phyloP scores from a whole-genome alignment of 768 basidiomycete genomes.

The Tylopilus subfusipes region DNA sequence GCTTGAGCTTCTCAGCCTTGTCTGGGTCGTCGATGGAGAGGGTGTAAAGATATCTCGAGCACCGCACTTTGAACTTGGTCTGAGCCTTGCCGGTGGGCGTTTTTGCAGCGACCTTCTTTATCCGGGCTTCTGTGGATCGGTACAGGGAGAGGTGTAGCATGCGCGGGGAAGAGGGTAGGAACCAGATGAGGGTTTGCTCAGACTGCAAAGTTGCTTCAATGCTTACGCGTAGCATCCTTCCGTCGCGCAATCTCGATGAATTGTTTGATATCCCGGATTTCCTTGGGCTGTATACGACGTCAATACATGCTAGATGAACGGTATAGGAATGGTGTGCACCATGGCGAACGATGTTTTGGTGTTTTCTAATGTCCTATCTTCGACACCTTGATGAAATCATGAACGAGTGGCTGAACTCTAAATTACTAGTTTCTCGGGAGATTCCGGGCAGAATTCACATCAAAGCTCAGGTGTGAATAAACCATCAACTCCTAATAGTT shows the following conservation, averaged over 20 bases:
- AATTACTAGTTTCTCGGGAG: conserved; percentile 27
- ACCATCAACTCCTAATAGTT: too few species aligned
- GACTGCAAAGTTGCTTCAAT: background rate
- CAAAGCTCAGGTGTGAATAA: too few species aligned
- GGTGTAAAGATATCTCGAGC: conserved; percentile 97
- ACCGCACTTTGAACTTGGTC: conserved; percentile 99
- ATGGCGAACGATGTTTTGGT: conserved; percentile 21
- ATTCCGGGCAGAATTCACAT: too few species aligned
- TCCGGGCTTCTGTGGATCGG: conserved; percentile 77
- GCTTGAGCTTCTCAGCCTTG: conserved; percentile 97
- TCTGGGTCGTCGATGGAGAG: conserved; percentile 92
- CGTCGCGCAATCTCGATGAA: conserved; percentile 96
- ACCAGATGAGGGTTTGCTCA: conserved; percentile 1
- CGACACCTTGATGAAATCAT: background rate
- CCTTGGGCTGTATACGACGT: conserved; percentile 70
- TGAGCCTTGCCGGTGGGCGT: conserved; percentile 66
- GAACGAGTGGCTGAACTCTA: conserved; percentile 33
- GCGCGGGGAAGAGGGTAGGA: background rate
- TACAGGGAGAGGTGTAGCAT: background rate
- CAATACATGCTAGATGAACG: background rate
- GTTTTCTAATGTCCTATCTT: conserved; percentile 2
- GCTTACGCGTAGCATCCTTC: conserved; percentile 95
- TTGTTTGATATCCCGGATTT: conserved; percentile 97
- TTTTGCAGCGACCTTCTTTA: conserved; percentile 87
- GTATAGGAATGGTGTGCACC: conserved; percentile 17